Percentiles rank a stretch among this genome's conserved stretches.
These are phyloP conservation scores for Pharus latifolius DNA, from an alignment of 176 grass and related monocot species.

Conservation along the genomic window DNA sequence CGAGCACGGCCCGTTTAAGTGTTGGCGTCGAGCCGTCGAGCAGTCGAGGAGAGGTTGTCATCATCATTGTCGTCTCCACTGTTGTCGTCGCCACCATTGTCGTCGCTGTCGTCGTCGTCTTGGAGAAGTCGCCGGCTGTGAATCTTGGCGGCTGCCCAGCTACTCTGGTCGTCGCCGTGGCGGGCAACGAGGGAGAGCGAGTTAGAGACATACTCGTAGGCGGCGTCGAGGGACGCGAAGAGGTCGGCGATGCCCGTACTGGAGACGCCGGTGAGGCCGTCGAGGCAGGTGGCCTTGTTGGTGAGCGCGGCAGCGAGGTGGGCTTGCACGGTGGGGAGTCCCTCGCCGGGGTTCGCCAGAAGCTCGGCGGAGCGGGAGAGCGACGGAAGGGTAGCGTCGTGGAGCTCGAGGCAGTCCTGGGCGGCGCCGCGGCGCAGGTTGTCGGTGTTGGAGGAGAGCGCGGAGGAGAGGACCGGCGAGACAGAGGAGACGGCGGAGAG, in stretches of 20 bases:
- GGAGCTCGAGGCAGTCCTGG: conserved; percentile 63
- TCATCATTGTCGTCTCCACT: background rate
- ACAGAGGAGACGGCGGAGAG: conserved; percentile 25
- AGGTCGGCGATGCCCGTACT: conserved; percentile 17
- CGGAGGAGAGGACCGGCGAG: conserved; percentile 26
- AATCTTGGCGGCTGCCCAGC: background rate
- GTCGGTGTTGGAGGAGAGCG: conserved; percentile 3
- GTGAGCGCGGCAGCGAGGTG: conserved; percentile 55
- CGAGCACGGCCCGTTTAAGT: no score
- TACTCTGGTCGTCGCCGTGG: background rate
- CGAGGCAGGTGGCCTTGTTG: conserved; percentile 62
- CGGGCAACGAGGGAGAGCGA: conserved; percentile 46
- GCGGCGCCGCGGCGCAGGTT: conserved; percentile 28
- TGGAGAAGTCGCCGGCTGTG: conserved; percentile 26
- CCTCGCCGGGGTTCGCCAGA: conserved; percentile 4
- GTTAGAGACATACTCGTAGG: conserved; percentile 63
- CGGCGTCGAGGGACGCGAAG: conserved; percentile 33
- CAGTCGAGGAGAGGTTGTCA: no score
- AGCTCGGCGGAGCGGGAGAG: conserved; percentile 29
- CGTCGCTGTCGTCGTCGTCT: background rate
- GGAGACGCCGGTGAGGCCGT: conserved; percentile 32
- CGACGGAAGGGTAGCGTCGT: conserved; percentile 23
- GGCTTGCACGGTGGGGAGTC: conserved; percentile 26
- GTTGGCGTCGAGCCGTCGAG: no score
- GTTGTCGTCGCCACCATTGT: background rate